Evolutionary conservation across 1,284 basidiomycete species (phyloP).

Genomic region (Melampsora larici-populina): DNA sequence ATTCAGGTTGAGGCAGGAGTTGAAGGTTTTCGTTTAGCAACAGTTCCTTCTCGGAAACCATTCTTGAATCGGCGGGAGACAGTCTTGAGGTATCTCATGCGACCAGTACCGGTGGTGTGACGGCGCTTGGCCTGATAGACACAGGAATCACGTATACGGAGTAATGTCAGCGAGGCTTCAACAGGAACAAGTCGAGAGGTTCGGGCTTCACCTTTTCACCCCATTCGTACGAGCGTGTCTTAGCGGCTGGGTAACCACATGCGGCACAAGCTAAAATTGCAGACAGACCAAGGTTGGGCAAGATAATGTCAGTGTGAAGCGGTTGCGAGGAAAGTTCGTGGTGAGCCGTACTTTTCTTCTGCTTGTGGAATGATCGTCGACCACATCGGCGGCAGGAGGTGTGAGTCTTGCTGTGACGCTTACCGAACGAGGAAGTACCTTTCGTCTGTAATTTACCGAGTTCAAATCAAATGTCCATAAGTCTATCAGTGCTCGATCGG

Average conservation of each 20-base stretch:
- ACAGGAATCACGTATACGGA: background rate
- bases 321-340: background rate
- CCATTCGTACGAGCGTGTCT: constrained; percentile 95
- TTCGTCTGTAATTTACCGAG: constrained; percentile 23
- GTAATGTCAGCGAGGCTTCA: background rate
- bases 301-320: background rate
- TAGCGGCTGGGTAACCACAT: constrained; percentile 94
- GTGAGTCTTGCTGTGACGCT: constrained; percentile 43
- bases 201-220: constrained; percentile 72
- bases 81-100: constrained; percentile 87
- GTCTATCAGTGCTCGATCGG: background rate
- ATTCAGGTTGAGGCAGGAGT: constrained; percentile 8
- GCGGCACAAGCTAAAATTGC: constrained; percentile 73
- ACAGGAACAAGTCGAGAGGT: background rate
- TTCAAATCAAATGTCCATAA: no score
- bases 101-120: constrained; percentile 74
- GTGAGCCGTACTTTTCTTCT: constrained; percentile 26
- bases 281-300: background rate
- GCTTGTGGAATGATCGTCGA: constrained; percentile 30
- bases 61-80: constrained; percentile 96
- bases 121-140: constrained; percentile 27
- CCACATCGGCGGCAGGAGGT: constrained; percentile 38
- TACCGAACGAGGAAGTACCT: constrained; percentile 43
- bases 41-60: constrained; percentile 63
- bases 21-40: constrained; percentile 31